phyloP scores from a whole-genome alignment of 768 basidiomycete species.

The Mycena floridula region DNA sequence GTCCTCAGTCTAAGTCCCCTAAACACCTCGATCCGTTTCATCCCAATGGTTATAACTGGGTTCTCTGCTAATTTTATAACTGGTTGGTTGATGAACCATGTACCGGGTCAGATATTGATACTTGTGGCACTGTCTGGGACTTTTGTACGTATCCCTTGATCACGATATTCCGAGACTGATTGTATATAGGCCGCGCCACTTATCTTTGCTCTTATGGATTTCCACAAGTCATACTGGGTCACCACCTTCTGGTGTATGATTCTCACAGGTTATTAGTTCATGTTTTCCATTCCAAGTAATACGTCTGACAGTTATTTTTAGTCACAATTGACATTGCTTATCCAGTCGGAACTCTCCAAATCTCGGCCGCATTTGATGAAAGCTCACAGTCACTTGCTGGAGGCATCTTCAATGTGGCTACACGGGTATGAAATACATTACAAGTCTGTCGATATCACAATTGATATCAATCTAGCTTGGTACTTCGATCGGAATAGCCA shows the following conservation, averaged over 20 bases:
- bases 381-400: constrained; percentile 25
- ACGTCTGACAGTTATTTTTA: constrained; percentile 5
- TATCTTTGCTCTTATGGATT: constrained; percentile 24
- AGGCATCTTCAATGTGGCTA: constrained; percentile 25
- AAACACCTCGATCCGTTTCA: constrained; percentile 23
- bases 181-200: constrained; percentile 21
- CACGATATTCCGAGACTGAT: neutral
- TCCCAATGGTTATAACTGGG: constrained; percentile 27
- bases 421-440: constrained; percentile 16
- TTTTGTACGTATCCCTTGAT: constrained; percentile 19
- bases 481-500: no score
- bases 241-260: constrained; percentile 25
- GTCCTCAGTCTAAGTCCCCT: constrained; percentile 20
- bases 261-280: no score
- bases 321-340: constrained; percentile 21
- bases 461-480: no score
- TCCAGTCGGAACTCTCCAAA: constrained; percentile 21
- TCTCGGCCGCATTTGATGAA: constrained; percentile 18
- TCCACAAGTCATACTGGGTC: constrained; percentile 23
- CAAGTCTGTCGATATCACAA: no score
- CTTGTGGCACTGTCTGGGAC: constrained; percentile 18
- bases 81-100: constrained; percentile 15
- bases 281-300: constrained; percentile 8
- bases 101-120: constrained; percentile 23
- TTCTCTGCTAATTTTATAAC: constrained; percentile 12